Percentiles rank a stretch among this genome's conserved stretches.
Evolutionary conservation across 495 filamentous ascomycete species (phyloP).

Genomic region (Aspergillus coremiiformis): DNA sequence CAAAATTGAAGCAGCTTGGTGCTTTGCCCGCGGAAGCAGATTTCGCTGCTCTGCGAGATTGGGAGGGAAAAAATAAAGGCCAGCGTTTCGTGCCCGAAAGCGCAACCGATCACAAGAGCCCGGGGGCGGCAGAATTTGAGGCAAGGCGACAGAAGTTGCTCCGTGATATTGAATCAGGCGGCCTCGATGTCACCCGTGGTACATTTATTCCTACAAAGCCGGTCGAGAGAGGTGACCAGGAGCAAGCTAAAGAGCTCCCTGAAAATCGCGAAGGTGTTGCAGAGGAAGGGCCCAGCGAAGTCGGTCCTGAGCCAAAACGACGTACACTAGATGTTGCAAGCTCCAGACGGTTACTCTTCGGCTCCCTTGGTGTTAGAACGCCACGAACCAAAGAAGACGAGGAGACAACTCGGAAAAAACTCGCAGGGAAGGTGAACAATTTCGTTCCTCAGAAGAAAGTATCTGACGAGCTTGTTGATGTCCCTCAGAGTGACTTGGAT

Average conservation of each 20-base stretch:
- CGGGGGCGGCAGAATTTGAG: slow-evolving; percentile 38
- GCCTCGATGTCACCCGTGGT: slow-evolving; percentile 42
- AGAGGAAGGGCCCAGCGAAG: slow-evolving; percentile 13
- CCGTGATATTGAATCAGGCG: slow-evolving; percentile 43
- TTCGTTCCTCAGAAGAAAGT: slow-evolving; percentile 15
- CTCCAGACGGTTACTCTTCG: slow-evolving; percentile 61
- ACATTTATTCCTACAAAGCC: slow-evolving; percentile 20
- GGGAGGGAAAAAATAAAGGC: slow-evolving; percentile 25
- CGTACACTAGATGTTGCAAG: slow-evolving; percentile 56
- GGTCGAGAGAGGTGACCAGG: slow-evolving; percentile 1
- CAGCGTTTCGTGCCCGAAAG: slow-evolving; percentile 20
- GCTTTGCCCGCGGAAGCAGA: slow-evolving; percentile 42
- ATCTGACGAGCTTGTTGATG: slow-evolving; percentile 10
- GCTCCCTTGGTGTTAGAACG: slow-evolving; percentile 59
- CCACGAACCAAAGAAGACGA: slow-evolving; percentile 64
- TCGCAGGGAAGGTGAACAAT: slow-evolving; percentile 34
- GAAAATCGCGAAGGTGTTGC: slow-evolving; percentile 17
- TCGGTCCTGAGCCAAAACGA: slow-evolving; percentile 22
- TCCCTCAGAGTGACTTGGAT: slow-evolving; percentile 22
- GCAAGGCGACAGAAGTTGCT: slow-evolving; percentile 46
- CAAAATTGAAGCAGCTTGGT: slow-evolving; percentile 44
- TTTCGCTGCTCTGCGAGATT: slow-evolving; percentile 38
- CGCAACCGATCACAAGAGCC: slow-evolving; percentile 13
- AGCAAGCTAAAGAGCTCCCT: not conserved
- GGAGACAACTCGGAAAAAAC: slow-evolving; percentile 49